Percentiles rank a stretch among this genome's conserved stretches.
Conservation (phyloP, 2,329 filamentous ascomycete genomes). For the Penicillium vulpinum region DNA sequence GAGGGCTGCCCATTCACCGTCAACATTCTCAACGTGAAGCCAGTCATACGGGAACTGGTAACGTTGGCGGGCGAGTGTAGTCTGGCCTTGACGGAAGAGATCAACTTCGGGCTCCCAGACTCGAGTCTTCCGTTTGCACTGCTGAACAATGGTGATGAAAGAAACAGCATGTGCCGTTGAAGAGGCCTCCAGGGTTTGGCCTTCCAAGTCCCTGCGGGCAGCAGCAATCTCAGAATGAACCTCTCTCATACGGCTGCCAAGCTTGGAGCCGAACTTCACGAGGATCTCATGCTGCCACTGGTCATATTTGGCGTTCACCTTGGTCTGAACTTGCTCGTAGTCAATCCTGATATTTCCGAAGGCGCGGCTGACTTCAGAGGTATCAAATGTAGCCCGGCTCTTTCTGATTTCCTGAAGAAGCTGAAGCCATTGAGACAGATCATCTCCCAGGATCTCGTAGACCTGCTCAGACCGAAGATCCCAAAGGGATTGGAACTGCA, state of each 20-base stretch:
- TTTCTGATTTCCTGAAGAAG: constrained; percentile 96
- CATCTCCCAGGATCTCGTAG: constrained; percentile 86
- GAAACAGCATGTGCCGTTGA: constrained; percentile 96
- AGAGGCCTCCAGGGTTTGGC: constrained; percentile 86
- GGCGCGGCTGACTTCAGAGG: constrained; percentile 84
- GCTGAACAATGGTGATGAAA: constrained; percentile 97
- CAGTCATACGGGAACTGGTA: constrained; percentile 94
- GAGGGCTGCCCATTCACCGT: constrained; percentile 90
- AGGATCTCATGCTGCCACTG: constrained; percentile 99
- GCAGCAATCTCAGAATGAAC: constrained; percentile 90
- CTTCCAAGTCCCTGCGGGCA: constrained; percentile 84
- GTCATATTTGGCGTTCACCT: constrained; percentile 98
- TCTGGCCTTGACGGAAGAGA: constrained; percentile 92
- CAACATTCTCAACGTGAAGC: constrained; percentile 93
- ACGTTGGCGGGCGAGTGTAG: constrained; percentile 83
- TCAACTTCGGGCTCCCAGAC: constrained; percentile 95
- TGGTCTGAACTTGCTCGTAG: constrained; percentile 97
- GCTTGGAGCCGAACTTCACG: constrained; percentile 84
- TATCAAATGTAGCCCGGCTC: constrained; percentile 94
- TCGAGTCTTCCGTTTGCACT: constrained; percentile 90
- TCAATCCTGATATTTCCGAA: constrained; percentile 96
- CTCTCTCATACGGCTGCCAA: constrained; percentile 88
- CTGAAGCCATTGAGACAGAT: constrained; percentile 90
- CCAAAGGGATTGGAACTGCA: constrained; percentile 98
- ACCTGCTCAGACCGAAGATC: constrained; percentile 95